Evolutionary conservation across 768 basidiomycete species (phyloP).

Genomic region (Leccinum incarnatum): DNA sequence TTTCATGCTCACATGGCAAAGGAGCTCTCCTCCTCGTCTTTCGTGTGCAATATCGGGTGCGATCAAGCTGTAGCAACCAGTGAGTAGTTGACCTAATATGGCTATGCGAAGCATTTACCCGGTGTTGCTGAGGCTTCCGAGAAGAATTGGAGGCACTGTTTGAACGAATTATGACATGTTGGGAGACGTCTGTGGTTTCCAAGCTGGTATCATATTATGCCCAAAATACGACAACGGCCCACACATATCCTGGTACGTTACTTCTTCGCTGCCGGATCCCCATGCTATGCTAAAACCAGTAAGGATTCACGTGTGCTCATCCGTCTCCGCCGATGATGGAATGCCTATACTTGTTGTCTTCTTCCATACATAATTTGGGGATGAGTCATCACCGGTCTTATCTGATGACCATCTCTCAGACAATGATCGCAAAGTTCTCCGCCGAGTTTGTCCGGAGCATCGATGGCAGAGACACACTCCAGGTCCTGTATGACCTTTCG

Average conservation of each 20-base stretch:
- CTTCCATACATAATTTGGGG: constrained; percentile 55
- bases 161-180: constrained; percentile 46
- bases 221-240: constrained; percentile 5
- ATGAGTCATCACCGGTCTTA: constrained; percentile 38
- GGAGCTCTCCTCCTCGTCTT: constrained; percentile 44
- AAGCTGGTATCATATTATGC: constrained; percentile 21
- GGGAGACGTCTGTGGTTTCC: constrained; percentile 48
- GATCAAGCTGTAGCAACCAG: constrained; percentile 35
- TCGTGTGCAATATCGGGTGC: constrained; percentile 43
- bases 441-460: constrained; percentile 31
- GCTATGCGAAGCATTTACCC: constrained; percentile 4
- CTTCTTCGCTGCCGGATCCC: constrained; percentile 2
- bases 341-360: constrained; percentile 52
- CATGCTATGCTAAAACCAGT: constrained; percentile 10
- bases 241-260: constrained; percentile 11
- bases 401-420: constrained; percentile 36
- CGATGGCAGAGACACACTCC: constrained; percentile 30
- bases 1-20: constrained; percentile 51
- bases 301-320: constrained; percentile 28
- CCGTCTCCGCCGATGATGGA: constrained; percentile 56
- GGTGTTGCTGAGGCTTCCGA: constrained; percentile 46
- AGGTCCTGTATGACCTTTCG: constrained; percentile 44
- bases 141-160: constrained; percentile 40
- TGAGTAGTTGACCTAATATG: constrained; percentile 20
- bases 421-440: constrained; percentile 40